phyloP scores from a whole-genome alignment of 139 green algal species.

The Trebouxia sp. region DNA sequence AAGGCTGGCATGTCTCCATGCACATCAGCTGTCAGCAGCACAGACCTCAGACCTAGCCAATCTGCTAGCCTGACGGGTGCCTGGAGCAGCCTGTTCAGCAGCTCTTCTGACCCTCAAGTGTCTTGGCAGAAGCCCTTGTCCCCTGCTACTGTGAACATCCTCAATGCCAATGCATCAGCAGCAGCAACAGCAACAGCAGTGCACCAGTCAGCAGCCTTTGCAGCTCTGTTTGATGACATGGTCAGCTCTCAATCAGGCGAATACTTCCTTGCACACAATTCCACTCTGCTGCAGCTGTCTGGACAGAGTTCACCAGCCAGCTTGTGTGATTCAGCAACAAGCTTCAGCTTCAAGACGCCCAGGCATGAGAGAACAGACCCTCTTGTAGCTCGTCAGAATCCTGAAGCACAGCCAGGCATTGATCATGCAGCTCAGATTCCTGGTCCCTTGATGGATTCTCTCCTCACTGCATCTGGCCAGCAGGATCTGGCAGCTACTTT shows the following conservation, averaged over 20 bases:
- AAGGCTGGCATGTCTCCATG: too few species aligned
- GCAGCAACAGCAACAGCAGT: neutral
- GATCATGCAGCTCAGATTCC: neutral
- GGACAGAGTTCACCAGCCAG: neutral
- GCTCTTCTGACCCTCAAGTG: neutral
- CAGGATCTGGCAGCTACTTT: neutral
- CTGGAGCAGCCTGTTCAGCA: constrained; percentile 10
- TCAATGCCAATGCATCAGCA: neutral
- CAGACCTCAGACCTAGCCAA: too few species aligned
- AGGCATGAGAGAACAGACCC: neutral
- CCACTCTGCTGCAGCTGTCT: neutral
- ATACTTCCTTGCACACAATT: too few species aligned
- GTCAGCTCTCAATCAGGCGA: neutral
- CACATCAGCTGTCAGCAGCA: too few species aligned
- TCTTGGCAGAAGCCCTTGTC: neutral
- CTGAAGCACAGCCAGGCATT: neutral
- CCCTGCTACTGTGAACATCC: neutral
- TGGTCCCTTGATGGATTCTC: neutral
- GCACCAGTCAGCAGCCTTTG: constrained; percentile 18
- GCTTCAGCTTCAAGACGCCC: constrained; percentile 13
- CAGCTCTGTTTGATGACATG: constrained; percentile 16
- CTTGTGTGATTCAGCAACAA: constrained; percentile 5
- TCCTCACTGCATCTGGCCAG: too few species aligned
- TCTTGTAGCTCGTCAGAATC: neutral
- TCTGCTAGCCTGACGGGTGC: neutral